Evolutionary conservation across 169 alveolate species (phyloP).

Genomic region (Amoebophrya sp.): DNA sequence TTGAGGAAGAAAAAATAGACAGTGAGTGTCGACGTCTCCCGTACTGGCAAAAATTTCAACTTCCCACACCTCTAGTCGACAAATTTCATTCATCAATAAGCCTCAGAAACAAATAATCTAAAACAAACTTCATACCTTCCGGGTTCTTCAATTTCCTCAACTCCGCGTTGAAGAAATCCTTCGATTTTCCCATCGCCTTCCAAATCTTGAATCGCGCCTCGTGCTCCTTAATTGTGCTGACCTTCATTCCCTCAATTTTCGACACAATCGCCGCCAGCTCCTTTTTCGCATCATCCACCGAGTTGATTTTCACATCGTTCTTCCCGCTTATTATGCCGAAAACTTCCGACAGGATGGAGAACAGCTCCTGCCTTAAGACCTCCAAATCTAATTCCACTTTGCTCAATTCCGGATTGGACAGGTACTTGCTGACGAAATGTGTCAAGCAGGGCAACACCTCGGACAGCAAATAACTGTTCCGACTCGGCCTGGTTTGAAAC

Average conservation of each 20-base stretch:
- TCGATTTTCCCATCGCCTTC: not conserved
- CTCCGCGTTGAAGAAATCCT: not conserved
- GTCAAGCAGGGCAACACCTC: not conserved
- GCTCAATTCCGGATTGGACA: no score
- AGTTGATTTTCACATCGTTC: no score
- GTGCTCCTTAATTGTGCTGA: not conserved
- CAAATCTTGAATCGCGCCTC: not conserved
- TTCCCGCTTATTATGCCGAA: not conserved
- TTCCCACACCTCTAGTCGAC: no score
- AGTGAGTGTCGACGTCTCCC: no score
- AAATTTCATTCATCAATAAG: no score
- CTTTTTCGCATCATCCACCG: not conserved
- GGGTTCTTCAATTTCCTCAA: not conserved
- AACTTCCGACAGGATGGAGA: not conserved
- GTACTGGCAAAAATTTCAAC: no score
- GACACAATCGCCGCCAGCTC: not conserved
- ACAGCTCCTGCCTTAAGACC: not conserved
- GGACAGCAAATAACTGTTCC: not conserved
- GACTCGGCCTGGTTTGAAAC: not conserved
- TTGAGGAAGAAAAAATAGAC: not conserved
- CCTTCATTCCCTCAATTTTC: not conserved
- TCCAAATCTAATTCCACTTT: no score
- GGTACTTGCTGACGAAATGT: not conserved
- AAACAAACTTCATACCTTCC: not conserved
- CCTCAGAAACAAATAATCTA: no score